Conservation (phyloP, 2,329 filamentous ascomycete genomes). For the Meredithiella fracta region DNA sequence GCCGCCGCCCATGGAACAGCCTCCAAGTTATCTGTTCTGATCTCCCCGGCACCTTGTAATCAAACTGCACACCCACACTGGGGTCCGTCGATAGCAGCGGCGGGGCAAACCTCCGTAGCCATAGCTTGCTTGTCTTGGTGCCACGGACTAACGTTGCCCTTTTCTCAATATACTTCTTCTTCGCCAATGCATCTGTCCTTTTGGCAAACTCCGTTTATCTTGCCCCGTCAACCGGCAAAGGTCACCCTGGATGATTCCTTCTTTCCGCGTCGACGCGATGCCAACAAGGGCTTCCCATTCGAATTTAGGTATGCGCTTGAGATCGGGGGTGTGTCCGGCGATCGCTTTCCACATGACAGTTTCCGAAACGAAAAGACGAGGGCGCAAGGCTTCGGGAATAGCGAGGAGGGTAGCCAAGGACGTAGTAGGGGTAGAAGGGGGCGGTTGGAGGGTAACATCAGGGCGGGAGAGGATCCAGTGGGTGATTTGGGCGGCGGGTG, state of each 20-base stretch:
- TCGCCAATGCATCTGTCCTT: conserved; percentile 40
- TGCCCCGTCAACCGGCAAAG: conserved; percentile 40
- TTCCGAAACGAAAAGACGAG: conserved; percentile 33
- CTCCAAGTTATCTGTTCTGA: conserved; percentile 30
- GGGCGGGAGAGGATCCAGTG: conserved; percentile 17
- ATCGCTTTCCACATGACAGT: conserved; percentile 43
- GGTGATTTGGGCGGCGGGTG: conserved; percentile 14
- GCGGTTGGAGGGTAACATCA: conserved; percentile 17
- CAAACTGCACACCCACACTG: conserved; percentile 1
- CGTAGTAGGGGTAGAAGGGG: conserved; percentile 15
- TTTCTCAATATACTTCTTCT: conserved; percentile 47
- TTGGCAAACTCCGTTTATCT: conserved; percentile 47
- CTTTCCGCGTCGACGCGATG: conserved; percentile 36
- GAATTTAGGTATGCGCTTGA: conserved; percentile 39
- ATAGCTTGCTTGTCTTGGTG: conserved; percentile 46
- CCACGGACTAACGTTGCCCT: conserved; percentile 40
- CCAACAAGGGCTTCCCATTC: conserved; percentile 43
- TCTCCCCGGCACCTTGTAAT: conserved; percentile 7
- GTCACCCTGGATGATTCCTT: conserved; percentile 45
- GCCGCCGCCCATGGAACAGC: conserved; percentile 38
- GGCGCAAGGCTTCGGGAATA: conserved; percentile 14
- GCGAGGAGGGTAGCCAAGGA: conserved; percentile 15
- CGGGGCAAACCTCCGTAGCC: conserved; percentile 39
- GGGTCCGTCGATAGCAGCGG: conserved; percentile 23
- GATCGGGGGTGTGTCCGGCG: conserved; percentile 41